A percentile compares a stretch with the other conserved stretches of the same genome.
These are phyloP conservation scores for Metschnikowia corniflorae DNA, from an alignment of 805 yeast species.

Conservation along the genomic window DNA sequence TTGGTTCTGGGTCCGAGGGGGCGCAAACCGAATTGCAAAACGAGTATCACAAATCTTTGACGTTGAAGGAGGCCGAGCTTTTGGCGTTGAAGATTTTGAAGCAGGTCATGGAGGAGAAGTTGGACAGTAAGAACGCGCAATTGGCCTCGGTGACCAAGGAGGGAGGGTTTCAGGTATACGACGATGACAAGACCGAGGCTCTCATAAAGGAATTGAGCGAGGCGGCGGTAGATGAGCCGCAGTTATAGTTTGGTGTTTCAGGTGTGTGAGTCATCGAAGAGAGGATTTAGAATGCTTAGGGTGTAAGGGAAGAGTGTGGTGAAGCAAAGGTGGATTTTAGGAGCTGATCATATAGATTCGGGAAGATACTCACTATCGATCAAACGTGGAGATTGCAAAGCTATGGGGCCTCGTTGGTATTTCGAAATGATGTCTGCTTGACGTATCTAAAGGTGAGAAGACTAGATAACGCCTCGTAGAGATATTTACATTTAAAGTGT, in stretches of 20 bases:
- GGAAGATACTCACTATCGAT: no score
- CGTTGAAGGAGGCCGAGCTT: slow-evolving; percentile 89
- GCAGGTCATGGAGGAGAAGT: slow-evolving; percentile 98
- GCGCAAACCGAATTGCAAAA: slow-evolving; percentile 97
- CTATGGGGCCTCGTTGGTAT: no score
- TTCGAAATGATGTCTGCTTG: no score
- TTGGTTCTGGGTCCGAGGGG: slow-evolving; percentile 98
- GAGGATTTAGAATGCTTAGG: no score
- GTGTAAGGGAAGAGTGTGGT: no score
- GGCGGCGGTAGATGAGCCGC: slow-evolving; percentile 25
- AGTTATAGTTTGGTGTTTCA: slow-evolving; percentile 2
- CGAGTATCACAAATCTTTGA: slow-evolving; percentile 90
- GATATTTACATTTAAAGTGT: no score
- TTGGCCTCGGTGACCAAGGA: slow-evolving; percentile 87
- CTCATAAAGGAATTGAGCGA: slow-evolving; percentile 76
- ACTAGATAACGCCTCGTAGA: no score
- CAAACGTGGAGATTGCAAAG: no score
- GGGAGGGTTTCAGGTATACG: slow-evolving; percentile 80
- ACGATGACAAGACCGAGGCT: slow-evolving; percentile 75
- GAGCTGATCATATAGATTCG: no score
- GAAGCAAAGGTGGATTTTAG: no score
- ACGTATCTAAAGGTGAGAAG: no score
- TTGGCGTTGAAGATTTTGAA: slow-evolving; percentile 84
- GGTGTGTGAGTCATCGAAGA: no score
- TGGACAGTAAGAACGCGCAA: slow-evolving; percentile 93